Conservation (phyloP, 495 filamentous ascomycete species). For the Wilcoxina mikolae region DNA sequence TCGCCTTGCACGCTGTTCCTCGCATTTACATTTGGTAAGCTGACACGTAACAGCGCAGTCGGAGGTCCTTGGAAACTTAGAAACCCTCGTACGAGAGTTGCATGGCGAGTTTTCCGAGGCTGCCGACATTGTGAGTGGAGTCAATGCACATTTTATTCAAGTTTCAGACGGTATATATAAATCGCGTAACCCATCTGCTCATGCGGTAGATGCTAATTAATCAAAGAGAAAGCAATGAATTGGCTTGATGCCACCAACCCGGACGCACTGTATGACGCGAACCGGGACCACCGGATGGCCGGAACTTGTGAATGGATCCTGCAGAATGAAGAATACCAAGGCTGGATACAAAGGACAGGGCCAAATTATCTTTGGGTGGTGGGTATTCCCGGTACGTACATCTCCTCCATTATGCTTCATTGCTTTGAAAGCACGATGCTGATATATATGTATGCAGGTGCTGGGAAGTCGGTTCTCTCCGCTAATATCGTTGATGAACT, state of each 20-base stretch:
- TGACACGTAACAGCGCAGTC: background rate
- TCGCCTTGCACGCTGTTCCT: too few relatives aligned
- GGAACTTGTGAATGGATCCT: slow-evolving; percentile 10
- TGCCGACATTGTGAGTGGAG: background rate
- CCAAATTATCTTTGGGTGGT: background rate
- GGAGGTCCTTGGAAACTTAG: too few relatives aligned
- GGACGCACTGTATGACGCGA: background rate
- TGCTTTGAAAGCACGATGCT: background rate
- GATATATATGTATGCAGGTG: too few relatives aligned
- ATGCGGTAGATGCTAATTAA: background rate
- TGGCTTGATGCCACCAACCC: slow-evolving; percentile 3
- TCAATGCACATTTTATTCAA: background rate
- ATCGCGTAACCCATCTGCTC: too few relatives aligned
- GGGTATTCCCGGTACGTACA: slow-evolving; percentile 1
- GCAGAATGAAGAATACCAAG: background rate
- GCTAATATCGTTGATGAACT: background rate
- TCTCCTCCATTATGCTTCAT: background rate
- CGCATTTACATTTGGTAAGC: too few relatives aligned
- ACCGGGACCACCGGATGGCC: background rate
- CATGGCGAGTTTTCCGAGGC: background rate
- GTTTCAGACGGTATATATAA: too few relatives aligned
- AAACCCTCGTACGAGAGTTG: too few relatives aligned
- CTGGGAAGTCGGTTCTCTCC: slow-evolving; percentile 8
- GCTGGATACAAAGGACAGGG: background rate
- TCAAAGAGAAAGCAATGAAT: background rate